Evolutionary conservation across 306 rosid genomes (phyloP).

Genomic region (Dryas alaskensis): DNA sequence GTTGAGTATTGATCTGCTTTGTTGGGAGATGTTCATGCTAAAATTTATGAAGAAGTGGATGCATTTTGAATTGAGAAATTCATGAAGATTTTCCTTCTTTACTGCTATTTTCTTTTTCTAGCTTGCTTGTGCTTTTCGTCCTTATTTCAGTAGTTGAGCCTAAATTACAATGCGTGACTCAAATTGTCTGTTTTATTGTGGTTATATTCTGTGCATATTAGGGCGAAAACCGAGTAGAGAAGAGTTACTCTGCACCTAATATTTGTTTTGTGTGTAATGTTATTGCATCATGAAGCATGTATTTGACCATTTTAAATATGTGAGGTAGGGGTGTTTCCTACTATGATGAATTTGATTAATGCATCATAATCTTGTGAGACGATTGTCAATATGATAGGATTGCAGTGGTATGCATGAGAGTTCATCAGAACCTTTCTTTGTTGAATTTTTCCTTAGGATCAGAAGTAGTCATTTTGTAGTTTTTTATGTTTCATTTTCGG

Average conservation of each 20-base stretch:
- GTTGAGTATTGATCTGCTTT: not conserved
- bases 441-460: not conserved
- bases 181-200: not conserved
- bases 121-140: not conserved
- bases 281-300: not conserved
- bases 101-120: not conserved
- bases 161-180: not conserved
- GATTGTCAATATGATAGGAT: not conserved
- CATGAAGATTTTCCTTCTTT: not conserved
- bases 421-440: not conserved
- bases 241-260: not conserved
- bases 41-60: not conserved
- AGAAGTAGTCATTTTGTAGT: not conserved
- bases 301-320: not conserved
- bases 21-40: not conserved
- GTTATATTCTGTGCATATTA: not conserved
- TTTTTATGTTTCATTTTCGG: not conserved
- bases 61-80: not conserved
- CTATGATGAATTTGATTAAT: not conserved
- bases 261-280: not conserved
- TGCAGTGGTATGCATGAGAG: not conserved
- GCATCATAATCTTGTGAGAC: not conserved
- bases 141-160: not conserved
- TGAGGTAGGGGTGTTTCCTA: not conserved
- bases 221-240: not conserved